Conservation (phyloP, 2,329 filamentous ascomycete genomes). For the Diaporthe vaccinii region DNA sequence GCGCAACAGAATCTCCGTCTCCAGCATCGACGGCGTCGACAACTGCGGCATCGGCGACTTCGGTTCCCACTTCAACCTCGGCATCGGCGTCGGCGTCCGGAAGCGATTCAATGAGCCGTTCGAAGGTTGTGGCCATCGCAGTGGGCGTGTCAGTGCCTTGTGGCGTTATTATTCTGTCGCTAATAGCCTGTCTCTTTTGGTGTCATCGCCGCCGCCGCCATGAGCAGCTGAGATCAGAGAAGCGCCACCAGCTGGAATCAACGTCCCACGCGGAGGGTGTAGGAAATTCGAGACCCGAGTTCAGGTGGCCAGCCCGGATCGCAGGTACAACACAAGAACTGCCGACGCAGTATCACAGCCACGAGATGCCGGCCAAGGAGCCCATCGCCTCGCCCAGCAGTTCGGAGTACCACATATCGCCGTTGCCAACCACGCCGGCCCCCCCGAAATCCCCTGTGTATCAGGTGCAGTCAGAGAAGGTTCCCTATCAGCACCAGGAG, state of each 20-base stretch:
- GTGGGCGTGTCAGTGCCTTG: slow-evolving; percentile 13
- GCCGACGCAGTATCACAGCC: slow-evolving; percentile 28
- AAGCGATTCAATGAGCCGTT: neutral
- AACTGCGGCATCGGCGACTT: slow-evolving; percentile 19
- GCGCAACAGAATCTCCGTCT: neutral
- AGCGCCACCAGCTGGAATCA: slow-evolving; percentile 22
- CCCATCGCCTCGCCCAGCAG: slow-evolving; percentile 26
- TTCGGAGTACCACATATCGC: slow-evolving; percentile 24
- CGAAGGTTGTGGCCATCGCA: neutral
- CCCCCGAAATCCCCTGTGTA: neutral
- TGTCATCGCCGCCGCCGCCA: slow-evolving; percentile 20
- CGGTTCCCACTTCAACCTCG: neutral
- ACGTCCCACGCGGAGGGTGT: slow-evolving; percentile 21
- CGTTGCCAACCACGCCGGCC: slow-evolving; percentile 13
- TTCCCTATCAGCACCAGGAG: slow-evolving; percentile 17
- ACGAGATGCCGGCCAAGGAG: slow-evolving; percentile 28
- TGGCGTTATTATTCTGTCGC: neutral
- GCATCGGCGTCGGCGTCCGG: neutral
- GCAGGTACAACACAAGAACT: slow-evolving; percentile 1
- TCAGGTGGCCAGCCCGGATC: slow-evolving; percentile 37
- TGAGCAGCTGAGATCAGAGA: slow-evolving; percentile 22
- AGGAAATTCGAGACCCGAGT: slow-evolving; percentile 30
- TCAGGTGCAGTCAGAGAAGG: neutral
- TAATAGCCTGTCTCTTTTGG: slow-evolving; percentile 30
- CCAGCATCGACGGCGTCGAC: slow-evolving; percentile 24